Percentiles rank a stretch among this genome's conserved stretches.
Evolutionary conservation across 1,284 basidiomycete species (phyloP).

Genomic region (Malassezia obtusa): DNA sequence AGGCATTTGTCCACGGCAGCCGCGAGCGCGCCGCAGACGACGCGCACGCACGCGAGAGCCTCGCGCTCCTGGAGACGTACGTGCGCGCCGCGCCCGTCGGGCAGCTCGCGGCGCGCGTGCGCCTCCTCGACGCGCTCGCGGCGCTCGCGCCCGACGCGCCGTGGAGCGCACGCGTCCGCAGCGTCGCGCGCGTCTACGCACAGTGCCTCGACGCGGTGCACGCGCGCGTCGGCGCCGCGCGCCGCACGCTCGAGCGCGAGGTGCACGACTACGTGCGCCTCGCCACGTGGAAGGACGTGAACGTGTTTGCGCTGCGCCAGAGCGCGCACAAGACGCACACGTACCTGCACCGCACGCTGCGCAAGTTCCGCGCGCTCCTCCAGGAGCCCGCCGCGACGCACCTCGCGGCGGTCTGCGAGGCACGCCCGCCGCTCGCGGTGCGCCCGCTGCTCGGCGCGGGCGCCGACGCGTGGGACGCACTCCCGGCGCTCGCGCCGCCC

Average conservation of each 20-base stretch:
- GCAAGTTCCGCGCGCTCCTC: slow-evolving; percentile 82
- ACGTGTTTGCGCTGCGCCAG: slow-evolving; percentile 82
- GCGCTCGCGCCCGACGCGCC: slow-evolving; percentile 7
- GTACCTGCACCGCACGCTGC: slow-evolving; percentile 79
- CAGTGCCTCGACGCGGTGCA: slow-evolving; percentile 58
- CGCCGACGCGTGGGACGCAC: slow-evolving; percentile 16
- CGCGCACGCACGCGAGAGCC: slow-evolving; percentile 57
- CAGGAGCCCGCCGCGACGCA: slow-evolving; percentile 59
- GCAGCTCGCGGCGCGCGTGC: slow-evolving; percentile 65
- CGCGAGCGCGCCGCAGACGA: slow-evolving; percentile 35
- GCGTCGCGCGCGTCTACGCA: slow-evolving; percentile 60
- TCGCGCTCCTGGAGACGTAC: slow-evolving; percentile 74
- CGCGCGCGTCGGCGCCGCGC: slow-evolving; percentile 57
- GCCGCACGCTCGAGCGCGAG: slow-evolving; percentile 65
- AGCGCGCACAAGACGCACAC: slow-evolving; percentile 85
- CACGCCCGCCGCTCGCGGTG: slow-evolving; percentile 20
- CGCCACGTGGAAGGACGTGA: slow-evolving; percentile 96
- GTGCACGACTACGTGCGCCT: slow-evolving; percentile 79
- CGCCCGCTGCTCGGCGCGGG: slow-evolving; percentile 10
- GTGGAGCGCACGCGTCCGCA: slow-evolving; percentile 24
- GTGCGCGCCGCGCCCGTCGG: slow-evolving; percentile 69
- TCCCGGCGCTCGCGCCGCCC: slow-evolving; percentile 1
- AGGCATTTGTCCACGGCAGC: slow-evolving; percentile 59
- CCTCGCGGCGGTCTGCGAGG: slow-evolving; percentile 24
- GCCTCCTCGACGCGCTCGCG: slow-evolving; percentile 56